Evolutionary conservation across 2,329 filamentous ascomycete species (phyloP), one percentile per base, ranked within the genome.

Genomic region (Grosmannia clavigera): DNA sequence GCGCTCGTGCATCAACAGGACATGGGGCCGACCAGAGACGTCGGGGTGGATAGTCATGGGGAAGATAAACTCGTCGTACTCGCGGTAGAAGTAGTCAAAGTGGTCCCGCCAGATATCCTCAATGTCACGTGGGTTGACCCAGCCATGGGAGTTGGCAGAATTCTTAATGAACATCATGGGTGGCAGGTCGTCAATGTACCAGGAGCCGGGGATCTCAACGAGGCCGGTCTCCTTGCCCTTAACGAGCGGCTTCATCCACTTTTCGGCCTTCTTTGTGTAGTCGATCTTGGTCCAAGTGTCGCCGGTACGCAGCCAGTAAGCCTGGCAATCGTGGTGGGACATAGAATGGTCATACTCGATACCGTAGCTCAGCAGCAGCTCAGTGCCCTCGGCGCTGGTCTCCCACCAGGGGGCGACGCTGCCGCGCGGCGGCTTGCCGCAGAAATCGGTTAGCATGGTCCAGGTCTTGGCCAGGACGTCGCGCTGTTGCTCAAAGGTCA

Each of bases 41-140:
- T 90, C 87, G 0, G 87, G 87, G 69, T 90, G 87, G 43, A 90
- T 85, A 0, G 87, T 90, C 70, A 90, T 86, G 0, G 87, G 86
- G 66, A 90, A 90, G 58, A 89, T 80, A 63, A 90, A 90, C 65
- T 88, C 84, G 65, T 90, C 86, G 63, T 88, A 86, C 70, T 90
- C 85, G 33, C 86, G 76, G 69, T 90, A 90, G 67, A 87, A 89
- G 71, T 89, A 90, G 65, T 85, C 79, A 61, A 87, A 87, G 64
- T 86, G 82, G 62, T 86, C 82, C 55, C 78, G 73, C 83, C 83
- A 86, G 40, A 86, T 77, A 40, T 84, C 81, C 66, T 87, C 82
- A 3, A 81, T 74, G 61, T 80, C 78, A 59, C 77, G 70, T 0
- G 81, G 76, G 60, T 79, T 78, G 22, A 78, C 75, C 64, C 73